Conservation (phyloP, 257 asterid genomes). For the Solanum peruvianum region DNA sequence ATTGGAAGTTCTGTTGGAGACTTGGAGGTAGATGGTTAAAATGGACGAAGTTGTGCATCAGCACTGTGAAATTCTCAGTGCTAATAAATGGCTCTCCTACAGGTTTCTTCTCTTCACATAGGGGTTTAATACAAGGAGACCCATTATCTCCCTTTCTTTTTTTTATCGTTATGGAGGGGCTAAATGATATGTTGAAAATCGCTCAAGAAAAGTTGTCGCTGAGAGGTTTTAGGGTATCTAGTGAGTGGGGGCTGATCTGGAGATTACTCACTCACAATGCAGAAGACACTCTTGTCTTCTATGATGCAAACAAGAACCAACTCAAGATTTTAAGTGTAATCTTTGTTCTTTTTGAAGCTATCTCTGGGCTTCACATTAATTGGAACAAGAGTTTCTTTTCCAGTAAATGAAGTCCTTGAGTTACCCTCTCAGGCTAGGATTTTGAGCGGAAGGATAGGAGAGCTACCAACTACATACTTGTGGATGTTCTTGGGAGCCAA, state of each 20-base stretch:
- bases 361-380: not conserved
- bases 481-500: not conserved
- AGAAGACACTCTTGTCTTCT: not conserved
- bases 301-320: not conserved
- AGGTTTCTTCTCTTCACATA: not conserved
- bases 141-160: not conserved
- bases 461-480: not conserved
- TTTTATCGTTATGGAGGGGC: not conserved
- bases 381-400: not conserved
- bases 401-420: not conserved
- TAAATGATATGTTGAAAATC: not conserved
- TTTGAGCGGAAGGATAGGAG: not conserved
- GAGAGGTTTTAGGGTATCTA: not conserved
- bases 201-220: not conserved
- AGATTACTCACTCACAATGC: not conserved
- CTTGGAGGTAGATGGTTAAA: not conserved
- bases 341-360: not conserved
- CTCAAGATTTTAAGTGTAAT: not conserved
- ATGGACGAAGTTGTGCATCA: not conserved
- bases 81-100: not conserved
- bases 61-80: not conserved
- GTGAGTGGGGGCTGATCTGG: not conserved
- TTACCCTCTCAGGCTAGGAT: not conserved
- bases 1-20: not conserved
- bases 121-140: not conserved